Conservation (phyloP, 1,284 basidiomycete genomes). For the Rhodotorula mucilaginosa region DNA sequence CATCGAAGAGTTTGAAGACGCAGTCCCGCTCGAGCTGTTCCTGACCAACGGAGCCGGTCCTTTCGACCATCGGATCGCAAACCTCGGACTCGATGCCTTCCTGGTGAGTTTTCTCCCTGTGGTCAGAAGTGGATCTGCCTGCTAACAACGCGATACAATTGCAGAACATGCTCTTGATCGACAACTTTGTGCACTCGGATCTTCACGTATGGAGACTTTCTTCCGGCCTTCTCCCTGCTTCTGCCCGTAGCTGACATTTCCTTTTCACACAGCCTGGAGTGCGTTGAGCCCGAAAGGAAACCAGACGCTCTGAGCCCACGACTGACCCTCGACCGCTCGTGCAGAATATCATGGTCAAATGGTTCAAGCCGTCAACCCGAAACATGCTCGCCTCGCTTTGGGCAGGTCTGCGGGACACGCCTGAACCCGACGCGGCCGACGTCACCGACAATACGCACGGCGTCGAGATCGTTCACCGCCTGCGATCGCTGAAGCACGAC, state of each 20-base stretch:
- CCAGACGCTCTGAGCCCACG: neutral
- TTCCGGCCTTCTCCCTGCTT: neutral
- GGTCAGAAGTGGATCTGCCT: neutral
- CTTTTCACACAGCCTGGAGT: constrained; percentile 10
- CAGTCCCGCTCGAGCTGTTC: constrained; percentile 84
- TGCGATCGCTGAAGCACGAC: constrained; percentile 52
- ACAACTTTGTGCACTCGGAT: constrained; percentile 97
- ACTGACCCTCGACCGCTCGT: constrained; percentile 12
- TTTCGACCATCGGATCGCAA: constrained; percentile 85
- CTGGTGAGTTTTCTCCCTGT: constrained; percentile 59
- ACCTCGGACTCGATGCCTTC: constrained; percentile 91
- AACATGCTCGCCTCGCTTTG: constrained; percentile 36
- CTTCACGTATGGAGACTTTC: constrained; percentile 56
- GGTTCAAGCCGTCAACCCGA: constrained; percentile 48
- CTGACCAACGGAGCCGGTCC: constrained; percentile 84
- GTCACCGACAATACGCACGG: constrained; percentile 39
- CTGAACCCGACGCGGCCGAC: constrained; percentile 55
- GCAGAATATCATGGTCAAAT: constrained; percentile 46
- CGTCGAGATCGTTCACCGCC: constrained; percentile 62
- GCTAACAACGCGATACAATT: neutral
- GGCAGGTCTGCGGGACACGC: constrained; percentile 49
- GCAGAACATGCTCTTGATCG: constrained; percentile 94
- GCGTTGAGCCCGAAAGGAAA: neutral
- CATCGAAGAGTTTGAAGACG: constrained; percentile 91
- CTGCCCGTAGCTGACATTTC: constrained; percentile 65